Evolutionary conservation across 768 basidiomycete genomes (phyloP).

Genomic region (Rubroboletus pulcherrimus): DNA sequence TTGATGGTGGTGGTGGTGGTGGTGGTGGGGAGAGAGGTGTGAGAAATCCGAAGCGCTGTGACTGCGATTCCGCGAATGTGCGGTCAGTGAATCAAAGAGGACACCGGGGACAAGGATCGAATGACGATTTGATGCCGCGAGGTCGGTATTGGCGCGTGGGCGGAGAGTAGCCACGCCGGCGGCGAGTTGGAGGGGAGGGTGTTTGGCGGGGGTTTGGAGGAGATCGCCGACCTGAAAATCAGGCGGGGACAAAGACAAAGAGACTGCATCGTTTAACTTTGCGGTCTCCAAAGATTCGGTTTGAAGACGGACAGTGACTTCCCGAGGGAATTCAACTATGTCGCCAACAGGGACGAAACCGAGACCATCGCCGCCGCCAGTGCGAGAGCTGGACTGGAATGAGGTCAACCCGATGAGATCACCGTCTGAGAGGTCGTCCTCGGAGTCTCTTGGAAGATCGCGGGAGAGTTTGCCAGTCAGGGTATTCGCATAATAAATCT

Average conservation of each 20-base stretch:
- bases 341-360: conserved; percentile 34
- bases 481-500: conserved; percentile 96
- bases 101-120: conserved; percentile 8
- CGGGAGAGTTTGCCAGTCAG: conserved; percentile 73
- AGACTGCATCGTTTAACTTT: neutral
- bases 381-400: conserved; percentile 50
- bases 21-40: neutral
- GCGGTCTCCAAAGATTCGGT: neutral
- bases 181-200: conserved; percentile 3
- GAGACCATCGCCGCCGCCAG: conserved; percentile 46
- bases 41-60: conserved; percentile 7
- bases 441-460: conserved; percentile 72
- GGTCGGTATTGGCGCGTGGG: conserved; percentile 28
- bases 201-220: neutral
- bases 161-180: conserved; percentile 3
- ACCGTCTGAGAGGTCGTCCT: conserved; percentile 51
- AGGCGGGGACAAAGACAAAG: neutral
- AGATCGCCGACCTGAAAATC: neutral
- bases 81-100: conserved; percentile 4
- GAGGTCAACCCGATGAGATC: conserved; percentile 51
- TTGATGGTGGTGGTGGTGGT: neutral
- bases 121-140: conserved; percentile 2
- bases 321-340: neutral
- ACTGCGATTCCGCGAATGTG: conserved; percentile 22
- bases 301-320: neutral